phyloP scores from a whole-genome alignment of 768 basidiomycete species.

The Suillus occidentalis region DNA sequence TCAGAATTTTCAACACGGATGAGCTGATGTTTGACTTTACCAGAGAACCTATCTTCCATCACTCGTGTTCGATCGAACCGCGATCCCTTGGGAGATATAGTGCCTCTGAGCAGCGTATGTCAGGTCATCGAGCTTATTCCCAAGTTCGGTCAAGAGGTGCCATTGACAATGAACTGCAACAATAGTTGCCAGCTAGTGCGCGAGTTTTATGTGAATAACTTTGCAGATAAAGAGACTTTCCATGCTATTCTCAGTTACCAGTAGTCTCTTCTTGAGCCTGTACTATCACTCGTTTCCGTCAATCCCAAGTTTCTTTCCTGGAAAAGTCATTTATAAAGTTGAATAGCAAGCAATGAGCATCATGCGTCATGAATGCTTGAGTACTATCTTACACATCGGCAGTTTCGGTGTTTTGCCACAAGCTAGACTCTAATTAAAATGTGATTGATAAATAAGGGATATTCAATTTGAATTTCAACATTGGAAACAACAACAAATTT shows the following conservation, averaged over 20 bases:
- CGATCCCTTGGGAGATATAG: background rate
- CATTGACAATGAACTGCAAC: background rate
- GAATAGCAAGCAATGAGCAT: background rate
- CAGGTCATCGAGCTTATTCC: constrained; percentile 9
- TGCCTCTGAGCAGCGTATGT: constrained; percentile 1
- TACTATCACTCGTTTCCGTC: background rate
- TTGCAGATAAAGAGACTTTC: constrained; percentile 12
- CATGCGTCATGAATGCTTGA: too few relatives aligned
- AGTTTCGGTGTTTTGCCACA: too few relatives aligned
- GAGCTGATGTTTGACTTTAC: too few relatives aligned
- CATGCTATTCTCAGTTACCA: constrained; percentile 7
- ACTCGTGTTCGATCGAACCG: background rate
- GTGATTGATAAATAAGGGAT: too few relatives aligned
- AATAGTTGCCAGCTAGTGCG: constrained; percentile 1
- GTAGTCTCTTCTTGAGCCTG: background rate
- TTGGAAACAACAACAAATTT: too few relatives aligned
- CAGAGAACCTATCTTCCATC: too few relatives aligned
- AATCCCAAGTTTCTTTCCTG: background rate
- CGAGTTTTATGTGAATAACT: constrained; percentile 11
- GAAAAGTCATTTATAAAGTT: background rate
- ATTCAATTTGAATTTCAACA: too few relatives aligned
- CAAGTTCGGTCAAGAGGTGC: background rate
- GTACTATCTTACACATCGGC: too few relatives aligned
- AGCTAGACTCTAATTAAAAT: too few relatives aligned
- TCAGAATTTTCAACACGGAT: too few relatives aligned